phyloP scores from a whole-genome alignment of 305 asterid genomes.

The Euphrasia arctica region DNA sequence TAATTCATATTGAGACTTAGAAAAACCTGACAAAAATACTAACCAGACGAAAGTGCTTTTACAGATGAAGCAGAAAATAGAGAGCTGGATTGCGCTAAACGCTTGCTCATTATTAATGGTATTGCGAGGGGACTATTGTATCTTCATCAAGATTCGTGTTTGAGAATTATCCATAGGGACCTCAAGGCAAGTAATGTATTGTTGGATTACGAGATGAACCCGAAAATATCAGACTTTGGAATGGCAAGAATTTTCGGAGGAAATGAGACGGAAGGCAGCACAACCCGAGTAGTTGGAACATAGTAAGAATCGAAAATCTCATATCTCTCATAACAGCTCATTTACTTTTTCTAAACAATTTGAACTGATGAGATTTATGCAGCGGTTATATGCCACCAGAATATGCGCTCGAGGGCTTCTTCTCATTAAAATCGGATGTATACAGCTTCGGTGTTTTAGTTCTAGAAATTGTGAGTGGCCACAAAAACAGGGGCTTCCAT shows the following conservation, averaged over 20 bases:
- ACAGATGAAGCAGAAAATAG: constrained; percentile 10
- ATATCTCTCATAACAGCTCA: neutral
- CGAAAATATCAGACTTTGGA: constrained; percentile 55
- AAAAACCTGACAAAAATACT: neutral
- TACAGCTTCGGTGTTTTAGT: constrained; percentile 39
- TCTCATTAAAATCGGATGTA: constrained; percentile 34
- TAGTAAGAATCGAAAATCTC: constrained; percentile 30
- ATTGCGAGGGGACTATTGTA: constrained; percentile 22
- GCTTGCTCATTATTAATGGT: constrained; percentile 16
- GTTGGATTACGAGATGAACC: constrained; percentile 40
- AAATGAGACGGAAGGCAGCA: constrained; percentile 38
- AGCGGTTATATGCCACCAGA: constrained; percentile 42
- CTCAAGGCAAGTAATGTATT: constrained; percentile 47
- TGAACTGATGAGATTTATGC: neutral
- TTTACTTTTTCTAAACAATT: neutral
- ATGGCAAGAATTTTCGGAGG: constrained; percentile 43
- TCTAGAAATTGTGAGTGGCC: constrained; percentile 31
- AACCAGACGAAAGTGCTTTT: neutral
- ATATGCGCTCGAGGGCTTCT: constrained; percentile 32
- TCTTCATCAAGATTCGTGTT: constrained; percentile 25
- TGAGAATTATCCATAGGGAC: constrained; percentile 42
- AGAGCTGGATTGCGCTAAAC: constrained; percentile 19
- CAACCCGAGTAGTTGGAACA: constrained; percentile 44
- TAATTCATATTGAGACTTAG: too few species aligned
- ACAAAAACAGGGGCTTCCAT: constrained; percentile 29